Percentiles rank a stretch among this genome's conserved stretches.
phyloP scores from a whole-genome alignment of 441 rosid species.

The Omphalea diandra region DNA sequence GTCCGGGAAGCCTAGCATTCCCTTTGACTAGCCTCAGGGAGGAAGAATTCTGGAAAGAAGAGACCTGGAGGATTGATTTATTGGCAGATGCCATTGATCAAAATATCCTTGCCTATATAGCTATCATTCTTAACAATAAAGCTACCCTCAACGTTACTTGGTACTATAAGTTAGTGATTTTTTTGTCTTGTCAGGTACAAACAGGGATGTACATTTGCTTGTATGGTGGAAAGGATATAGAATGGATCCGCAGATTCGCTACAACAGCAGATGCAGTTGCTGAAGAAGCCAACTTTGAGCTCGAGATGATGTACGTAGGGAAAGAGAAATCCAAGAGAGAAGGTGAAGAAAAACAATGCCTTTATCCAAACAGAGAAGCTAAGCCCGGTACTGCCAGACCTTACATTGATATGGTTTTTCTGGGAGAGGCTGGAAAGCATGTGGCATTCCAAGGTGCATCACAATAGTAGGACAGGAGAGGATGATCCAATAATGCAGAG shows the following conservation, averaged over 20 bases:
- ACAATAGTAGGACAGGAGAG: conserved; percentile 35
- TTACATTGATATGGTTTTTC: conserved; percentile 59
- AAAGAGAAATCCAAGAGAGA: conserved; percentile 67
- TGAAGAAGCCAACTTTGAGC: conserved; percentile 35
- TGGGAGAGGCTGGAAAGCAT: conserved; percentile 80
- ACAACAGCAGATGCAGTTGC: conserved; percentile 40
- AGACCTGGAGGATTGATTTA: conserved; percentile 60
- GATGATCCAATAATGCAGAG: conserved; percentile 58
- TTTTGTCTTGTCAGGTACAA: conserved; percentile 39
- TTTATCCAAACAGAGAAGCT: conserved; percentile 41
- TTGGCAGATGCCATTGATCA: conserved; percentile 53
- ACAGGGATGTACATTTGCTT: conserved; percentile 64
- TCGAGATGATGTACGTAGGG: conserved; percentile 76
- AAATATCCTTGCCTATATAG: conserved; percentile 45
- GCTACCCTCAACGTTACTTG: not conserved
- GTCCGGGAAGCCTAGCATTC: conserved; percentile 71
- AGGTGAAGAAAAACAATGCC: conserved; percentile 38
- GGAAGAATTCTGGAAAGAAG: conserved; percentile 66
- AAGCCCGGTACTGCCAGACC: conserved; percentile 45
- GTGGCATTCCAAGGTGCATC: conserved; percentile 72
- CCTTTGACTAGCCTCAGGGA: conserved; percentile 73
- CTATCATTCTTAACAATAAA: conserved; percentile 35
- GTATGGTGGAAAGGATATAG: conserved; percentile 80
- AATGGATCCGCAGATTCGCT: conserved; percentile 68
- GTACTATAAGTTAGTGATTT: not conserved